These are phyloP conservation scores for Prosopis cineraria DNA, from an alignment of 306 rosid species.

Conservation along the genomic window DNA sequence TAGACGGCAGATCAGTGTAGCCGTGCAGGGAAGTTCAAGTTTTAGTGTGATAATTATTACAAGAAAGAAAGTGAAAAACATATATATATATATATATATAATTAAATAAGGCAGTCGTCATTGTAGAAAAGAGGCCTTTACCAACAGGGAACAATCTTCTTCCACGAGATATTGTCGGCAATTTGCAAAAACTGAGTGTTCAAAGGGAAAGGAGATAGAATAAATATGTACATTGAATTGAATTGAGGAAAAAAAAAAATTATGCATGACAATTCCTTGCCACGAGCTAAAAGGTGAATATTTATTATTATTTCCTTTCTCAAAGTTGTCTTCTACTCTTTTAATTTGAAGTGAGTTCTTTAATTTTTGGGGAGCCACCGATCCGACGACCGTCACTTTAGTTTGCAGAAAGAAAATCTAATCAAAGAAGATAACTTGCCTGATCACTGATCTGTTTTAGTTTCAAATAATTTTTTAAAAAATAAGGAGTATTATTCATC, in stretches of 20 bases:
- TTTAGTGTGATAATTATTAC: not conserved
- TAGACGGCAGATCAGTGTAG: not conserved
- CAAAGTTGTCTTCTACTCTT: not conserved
- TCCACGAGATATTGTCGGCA: conserved; percentile 44
- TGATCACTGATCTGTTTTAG: not conserved
- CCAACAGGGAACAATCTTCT: conserved; percentile 35
- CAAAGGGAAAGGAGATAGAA: conserved; percentile 10
- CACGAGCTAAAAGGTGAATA: not conserved
- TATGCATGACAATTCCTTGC: conserved; percentile 13
- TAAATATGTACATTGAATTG: conserved; percentile 10
- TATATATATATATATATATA: too few species aligned
- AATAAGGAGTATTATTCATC: too few species aligned
- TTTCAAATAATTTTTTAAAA: not conserved
- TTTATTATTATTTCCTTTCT: not conserved
- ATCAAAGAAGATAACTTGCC: not conserved
- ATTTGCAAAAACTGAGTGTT: conserved; percentile 22
- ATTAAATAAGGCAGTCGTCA: not conserved
- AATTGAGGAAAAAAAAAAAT: not conserved
- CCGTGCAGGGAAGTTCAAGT: not conserved
- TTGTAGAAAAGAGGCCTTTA: not conserved
- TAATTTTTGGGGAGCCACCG: not conserved
- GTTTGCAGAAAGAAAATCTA: conserved; percentile 7
- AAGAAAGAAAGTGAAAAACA: not conserved
- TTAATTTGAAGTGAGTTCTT: not conserved
- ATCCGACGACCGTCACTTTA: conserved; percentile 16